phyloP scores from a whole-genome alignment of 306 rosid species.

The Adenanthera pavonina region DNA sequence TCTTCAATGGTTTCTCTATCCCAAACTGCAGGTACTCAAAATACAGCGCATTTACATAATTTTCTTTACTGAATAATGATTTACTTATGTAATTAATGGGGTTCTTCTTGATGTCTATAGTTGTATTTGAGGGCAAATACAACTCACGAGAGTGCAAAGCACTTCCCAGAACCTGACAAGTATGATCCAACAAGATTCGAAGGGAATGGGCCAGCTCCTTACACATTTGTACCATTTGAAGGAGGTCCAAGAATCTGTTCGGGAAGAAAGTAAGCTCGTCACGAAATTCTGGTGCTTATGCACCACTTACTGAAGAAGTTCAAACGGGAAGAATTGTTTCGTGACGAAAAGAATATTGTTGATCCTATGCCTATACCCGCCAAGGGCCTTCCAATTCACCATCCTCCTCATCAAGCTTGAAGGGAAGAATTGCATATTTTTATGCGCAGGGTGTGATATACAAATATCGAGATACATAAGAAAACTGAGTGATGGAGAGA shows the following conservation, averaged over 20 bases:
- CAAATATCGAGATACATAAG: too few relatives aligned
- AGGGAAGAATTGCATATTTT: too few relatives aligned
- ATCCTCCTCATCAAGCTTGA: conserved; percentile 52
- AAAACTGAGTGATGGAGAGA: too few relatives aligned
- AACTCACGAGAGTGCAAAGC: conserved; percentile 61
- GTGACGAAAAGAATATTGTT: conserved; percentile 60
- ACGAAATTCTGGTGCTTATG: conserved; percentile 82
- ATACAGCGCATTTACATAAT: too few relatives aligned
- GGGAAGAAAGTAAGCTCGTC: conserved; percentile 82
- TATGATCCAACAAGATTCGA: conserved; percentile 86
- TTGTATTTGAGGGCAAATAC: conserved; percentile 78
- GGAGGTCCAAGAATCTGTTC: conserved; percentile 98
- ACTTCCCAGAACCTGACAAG: conserved; percentile 65
- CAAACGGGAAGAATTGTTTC: conserved; percentile 63
- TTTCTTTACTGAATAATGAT: neutral
- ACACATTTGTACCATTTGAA: conserved; percentile 84
- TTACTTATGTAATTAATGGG: too few relatives aligned
- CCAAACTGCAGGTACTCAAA: conserved; percentile 76
- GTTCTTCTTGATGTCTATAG: conserved; percentile 24
- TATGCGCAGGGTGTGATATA: too few relatives aligned
- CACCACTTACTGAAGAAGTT: conserved; percentile 73
- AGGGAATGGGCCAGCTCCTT: conserved; percentile 80
- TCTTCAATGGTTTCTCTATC: conserved; percentile 81
- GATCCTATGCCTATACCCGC: conserved; percentile 75
- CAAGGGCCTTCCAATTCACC: conserved; percentile 77